A percentile compares a stretch with the other conserved stretches of the same genome.
Evolutionary conservation across 768 basidiomycete genomes (phyloP).

Genomic region (Mycena olivaceomarginata): DNA sequence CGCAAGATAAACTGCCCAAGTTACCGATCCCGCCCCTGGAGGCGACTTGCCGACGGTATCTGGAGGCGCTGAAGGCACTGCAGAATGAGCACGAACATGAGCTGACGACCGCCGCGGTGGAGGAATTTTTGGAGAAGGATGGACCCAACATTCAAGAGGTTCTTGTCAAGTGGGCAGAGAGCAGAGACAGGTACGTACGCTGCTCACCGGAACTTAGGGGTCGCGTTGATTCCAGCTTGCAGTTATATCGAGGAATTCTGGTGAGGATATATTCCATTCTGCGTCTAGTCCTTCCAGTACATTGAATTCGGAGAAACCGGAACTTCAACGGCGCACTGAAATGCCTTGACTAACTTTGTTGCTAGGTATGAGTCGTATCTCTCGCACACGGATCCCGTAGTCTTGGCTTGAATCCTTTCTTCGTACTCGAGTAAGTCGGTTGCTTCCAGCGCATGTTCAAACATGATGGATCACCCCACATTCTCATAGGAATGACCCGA

Average conservation of each 20-base stretch:
- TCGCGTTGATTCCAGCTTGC: constrained; percentile 18
- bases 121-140: constrained; percentile 86
- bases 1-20: constrained; percentile 87
- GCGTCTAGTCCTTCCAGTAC: background rate
- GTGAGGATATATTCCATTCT: constrained; percentile 63
- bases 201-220: background rate
- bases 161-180: constrained; percentile 85
- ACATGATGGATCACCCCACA: background rate
- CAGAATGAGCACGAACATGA: constrained; percentile 91
- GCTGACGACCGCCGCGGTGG: constrained; percentile 82
- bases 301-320: no score
- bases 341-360: background rate
- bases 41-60: constrained; percentile 89
- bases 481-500: constrained; percentile 87
- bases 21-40: constrained; percentile 93
- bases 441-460: background rate
- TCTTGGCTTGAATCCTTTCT: constrained; percentile 98
- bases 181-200: constrained; percentile 84
- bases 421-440: constrained; percentile 91
- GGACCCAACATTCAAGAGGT: constrained; percentile 88
- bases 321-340: no score
- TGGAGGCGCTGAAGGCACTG: constrained; percentile 86
- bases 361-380: constrained; percentile 92
- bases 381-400: constrained; percentile 93
- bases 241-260: constrained; percentile 99